Evolutionary conservation across 192 early-diverging fungal genomes (phyloP), one percentile per base, ranked within the genome.

Genomic region (Entomortierella beljakovae): DNA sequence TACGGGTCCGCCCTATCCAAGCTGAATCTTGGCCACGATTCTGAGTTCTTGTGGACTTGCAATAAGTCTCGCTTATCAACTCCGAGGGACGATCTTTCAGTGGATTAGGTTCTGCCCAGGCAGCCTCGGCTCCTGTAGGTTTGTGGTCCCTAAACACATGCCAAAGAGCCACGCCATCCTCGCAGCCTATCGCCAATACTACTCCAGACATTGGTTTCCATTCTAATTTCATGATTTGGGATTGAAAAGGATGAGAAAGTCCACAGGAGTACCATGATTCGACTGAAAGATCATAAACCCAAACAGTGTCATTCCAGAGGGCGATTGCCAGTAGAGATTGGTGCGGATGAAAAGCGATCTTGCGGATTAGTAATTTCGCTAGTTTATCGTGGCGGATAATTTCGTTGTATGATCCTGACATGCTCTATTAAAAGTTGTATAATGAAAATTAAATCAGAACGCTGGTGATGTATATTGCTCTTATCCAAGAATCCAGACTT

Each of bases 321-420:
- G 88, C 89, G 51, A 95, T 80, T 3, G 92, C 92, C 23, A 95
- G 56, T 3, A 92, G 65, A 10, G 89, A 86, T 37, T 86, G 83
- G 61, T 92, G 85, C 23, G 87, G 91, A 50, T 95, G 94, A 91
- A 92, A 95, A 0, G 92, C 92, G 4, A 94, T 70, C n/a, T 82
- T 84, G 34, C 77, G 80, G 53, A 94, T 77, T 16, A 83, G 62
- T 7, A 79, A 57, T 48, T 79, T 68, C 32, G 75, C 75, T 6
- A 79, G 57, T 52, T 63, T 69, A 56, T 79, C 75, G 61, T 58
- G 60, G 15, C 56, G 70, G 20, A 72, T 56, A 56, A 72, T 64
- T 3, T 61, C 58, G n/a, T 50, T 53, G 37, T 57, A 63, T 31
- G 70, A 51, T 64, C 56, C 70, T 40, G 70, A 32, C 3, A 72